A percentile compares a stretch with the other conserved stretches of the same genome.
Conservation (phyloP, 2,329 filamentous ascomycete species). For the Calonectria leucothoes region DNA sequence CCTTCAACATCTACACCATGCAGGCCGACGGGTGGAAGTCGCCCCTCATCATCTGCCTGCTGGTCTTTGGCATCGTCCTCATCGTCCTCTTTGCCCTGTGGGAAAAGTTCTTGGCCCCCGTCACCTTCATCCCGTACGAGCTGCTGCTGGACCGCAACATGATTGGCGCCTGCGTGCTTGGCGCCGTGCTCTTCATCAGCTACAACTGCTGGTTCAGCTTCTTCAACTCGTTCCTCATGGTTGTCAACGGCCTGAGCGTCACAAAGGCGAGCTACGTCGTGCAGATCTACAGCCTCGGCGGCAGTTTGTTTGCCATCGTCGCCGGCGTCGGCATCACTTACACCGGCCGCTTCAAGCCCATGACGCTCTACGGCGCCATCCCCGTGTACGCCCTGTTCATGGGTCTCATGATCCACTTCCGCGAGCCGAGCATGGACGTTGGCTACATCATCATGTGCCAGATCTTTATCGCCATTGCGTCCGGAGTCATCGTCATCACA, state of each 20-base stretch:
- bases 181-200: constrained; percentile 41
- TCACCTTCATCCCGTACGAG: constrained; percentile 58
- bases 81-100: constrained; percentile 58
- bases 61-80: constrained; percentile 62
- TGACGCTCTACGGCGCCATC: constrained; percentile 41
- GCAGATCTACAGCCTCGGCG: constrained; percentile 51
- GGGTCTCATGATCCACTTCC: constrained; percentile 51
- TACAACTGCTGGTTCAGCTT: constrained; percentile 52
- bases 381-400: constrained; percentile 46
- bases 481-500: constrained; percentile 40
- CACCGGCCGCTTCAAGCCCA: constrained; percentile 48
- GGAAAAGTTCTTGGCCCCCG: constrained; percentile 60
- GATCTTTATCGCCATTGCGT: constrained; percentile 48
- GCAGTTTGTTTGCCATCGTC: constrained; percentile 50
- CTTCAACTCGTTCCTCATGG: constrained; percentile 55
- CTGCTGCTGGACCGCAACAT: constrained; percentile 47
- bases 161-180: constrained; percentile 39
- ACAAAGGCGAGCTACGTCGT: constrained; percentile 45
- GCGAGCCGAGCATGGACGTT: constrained; percentile 43
- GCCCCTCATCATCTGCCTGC: constrained; percentile 59
- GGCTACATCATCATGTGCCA: constrained; percentile 54
- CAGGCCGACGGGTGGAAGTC: constrained; percentile 52
- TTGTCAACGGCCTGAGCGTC: constrained; percentile 47
- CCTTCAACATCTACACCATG: constrained; percentile 63
- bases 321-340: constrained; percentile 52